Base-by-base conservation (phyloP, 116 monocot species). In the Cymodocea nodosa region DNA sequence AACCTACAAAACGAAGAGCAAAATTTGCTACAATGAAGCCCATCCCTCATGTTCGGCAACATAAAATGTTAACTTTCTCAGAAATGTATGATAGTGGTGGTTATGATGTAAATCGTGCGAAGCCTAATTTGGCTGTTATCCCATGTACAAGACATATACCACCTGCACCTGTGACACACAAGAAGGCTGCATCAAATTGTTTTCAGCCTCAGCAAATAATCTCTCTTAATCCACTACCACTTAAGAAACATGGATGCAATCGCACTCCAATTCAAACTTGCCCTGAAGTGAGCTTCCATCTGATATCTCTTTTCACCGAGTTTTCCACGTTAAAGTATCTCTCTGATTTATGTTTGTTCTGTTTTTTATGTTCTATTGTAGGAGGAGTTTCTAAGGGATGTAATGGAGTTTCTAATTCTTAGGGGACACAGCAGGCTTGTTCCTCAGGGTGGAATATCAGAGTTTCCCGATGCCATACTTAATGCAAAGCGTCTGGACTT, bases 391-490 rank as follows among this genome's bases (percentile, higher is more conserved):
- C 63, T 95, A 50, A 95, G 68, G 77, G 94, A 95, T 70, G 90
- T 95, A 18, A 90, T 95, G 85, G 80, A 90, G 48, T 95, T 95
- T 72, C 61, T 95, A 65, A 72, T 95, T 59, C 79, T 73, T 23
- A 82, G 90, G 58, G 94, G 94, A 4, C 90, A 95, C 65, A 84
- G 51, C 20, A 76, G 87, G 36, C 90, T 95, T 60, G 86, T 95
- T 14, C 94, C 94, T 17, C 94, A 85, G 34, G 94, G 94, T 54
- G 94, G 94, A 65, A 67, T 95, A 20, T 74, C 90, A 19, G 94
- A 95, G 59, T 95, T 95, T 83, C 94, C 94, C 61, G 94, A 90
- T 77, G 94, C 87, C 9, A 83, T 95, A 74, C 87, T 95, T 44
- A 95, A 95, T 60, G 87, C 90, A 16, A 95, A 90, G 72, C 94